Conservation (phyloP, 768 basidiomycete genomes). For the Lactifluus pinguis region DNA sequence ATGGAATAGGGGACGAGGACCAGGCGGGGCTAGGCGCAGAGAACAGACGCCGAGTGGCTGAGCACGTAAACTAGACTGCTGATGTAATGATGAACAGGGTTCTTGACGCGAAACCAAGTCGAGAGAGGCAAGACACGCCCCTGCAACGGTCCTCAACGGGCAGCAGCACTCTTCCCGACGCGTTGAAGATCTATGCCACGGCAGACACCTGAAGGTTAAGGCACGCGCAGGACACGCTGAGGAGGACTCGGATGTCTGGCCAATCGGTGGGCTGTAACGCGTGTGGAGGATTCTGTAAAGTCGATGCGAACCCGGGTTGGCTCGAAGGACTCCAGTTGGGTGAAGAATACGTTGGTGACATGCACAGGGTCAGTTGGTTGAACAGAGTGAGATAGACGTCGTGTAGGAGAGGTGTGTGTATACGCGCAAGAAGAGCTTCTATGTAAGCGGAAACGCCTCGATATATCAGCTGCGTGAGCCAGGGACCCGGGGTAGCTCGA, state of each 20-base stretch:
- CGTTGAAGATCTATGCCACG: not conserved
- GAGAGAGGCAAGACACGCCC: too few relatives aligned
- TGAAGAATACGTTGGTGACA: constrained; percentile 1
- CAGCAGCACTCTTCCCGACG: not conserved
- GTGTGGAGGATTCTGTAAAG: not conserved
- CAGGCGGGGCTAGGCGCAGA: too few relatives aligned
- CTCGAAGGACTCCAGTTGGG: not conserved
- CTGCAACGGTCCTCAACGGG: not conserved
- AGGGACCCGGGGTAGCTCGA: constrained; percentile 7
- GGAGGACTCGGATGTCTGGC: not conserved
- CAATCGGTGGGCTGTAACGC: not conserved
- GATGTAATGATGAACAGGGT: too few relatives aligned
- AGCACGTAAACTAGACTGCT: too few relatives aligned
- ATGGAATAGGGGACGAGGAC: too few relatives aligned
- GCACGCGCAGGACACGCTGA: not conserved
- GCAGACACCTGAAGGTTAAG: constrained; percentile 9
- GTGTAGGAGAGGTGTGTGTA: not conserved
- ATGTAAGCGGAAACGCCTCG: constrained; percentile 3
- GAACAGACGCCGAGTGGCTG: too few relatives aligned
- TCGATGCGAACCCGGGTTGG: not conserved
- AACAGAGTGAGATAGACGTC: constrained; percentile 5
- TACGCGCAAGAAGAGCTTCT: constrained; percentile 5
- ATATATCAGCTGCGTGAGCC: constrained; percentile 6
- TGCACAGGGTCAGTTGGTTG: constrained; percentile 3
- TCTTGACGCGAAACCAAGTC: constrained; percentile 8